These are phyloP conservation scores for Albatrellus ellisii DNA, from an alignment of 768 basidiomycete genomes.

Conservation along the genomic window DNA sequence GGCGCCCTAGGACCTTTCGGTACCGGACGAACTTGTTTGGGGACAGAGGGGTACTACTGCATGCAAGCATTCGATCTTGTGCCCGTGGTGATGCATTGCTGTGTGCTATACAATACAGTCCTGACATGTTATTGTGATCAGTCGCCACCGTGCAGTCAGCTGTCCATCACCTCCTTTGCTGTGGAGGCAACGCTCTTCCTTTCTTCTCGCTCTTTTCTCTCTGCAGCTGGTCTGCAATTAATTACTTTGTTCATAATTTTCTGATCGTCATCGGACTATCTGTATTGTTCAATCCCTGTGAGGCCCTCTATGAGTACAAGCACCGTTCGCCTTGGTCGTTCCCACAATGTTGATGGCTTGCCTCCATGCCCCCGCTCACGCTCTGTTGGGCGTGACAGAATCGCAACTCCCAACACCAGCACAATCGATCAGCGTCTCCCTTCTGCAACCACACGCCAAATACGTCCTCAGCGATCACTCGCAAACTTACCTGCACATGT, in stretches of 20 bases:
- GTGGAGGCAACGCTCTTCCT: background rate
- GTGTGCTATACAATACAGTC: too few relatives aligned
- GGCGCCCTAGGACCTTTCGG: too few relatives aligned
- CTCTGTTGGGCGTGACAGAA: constrained; percentile 18
- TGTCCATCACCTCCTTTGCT: too few relatives aligned
- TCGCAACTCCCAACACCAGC: constrained; percentile 5
- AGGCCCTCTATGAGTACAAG: constrained; percentile 6
- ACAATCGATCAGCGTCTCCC: constrained; percentile 6
- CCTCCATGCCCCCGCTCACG: constrained; percentile 29
- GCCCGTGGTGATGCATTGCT: too few relatives aligned
- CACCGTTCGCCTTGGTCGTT: constrained; percentile 4
- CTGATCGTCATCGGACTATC: background rate
- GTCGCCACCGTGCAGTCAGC: too few relatives aligned
- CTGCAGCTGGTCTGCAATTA: background rate
- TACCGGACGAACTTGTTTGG: too few relatives aligned
- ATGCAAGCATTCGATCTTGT: too few relatives aligned
- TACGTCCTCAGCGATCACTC: constrained; percentile 16
- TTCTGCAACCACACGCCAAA: constrained; percentile 5
- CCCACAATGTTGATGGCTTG: constrained; percentile 19
- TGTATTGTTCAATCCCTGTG: too few relatives aligned
- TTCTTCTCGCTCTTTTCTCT: background rate
- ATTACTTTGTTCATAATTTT: background rate
- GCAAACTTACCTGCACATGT: constrained; percentile 6
- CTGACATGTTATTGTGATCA: too few relatives aligned
- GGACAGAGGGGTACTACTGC: too few relatives aligned